Evolutionary conservation across 805 yeast genomes (phyloP).

Genomic region (Clavispora asparagi): DNA sequence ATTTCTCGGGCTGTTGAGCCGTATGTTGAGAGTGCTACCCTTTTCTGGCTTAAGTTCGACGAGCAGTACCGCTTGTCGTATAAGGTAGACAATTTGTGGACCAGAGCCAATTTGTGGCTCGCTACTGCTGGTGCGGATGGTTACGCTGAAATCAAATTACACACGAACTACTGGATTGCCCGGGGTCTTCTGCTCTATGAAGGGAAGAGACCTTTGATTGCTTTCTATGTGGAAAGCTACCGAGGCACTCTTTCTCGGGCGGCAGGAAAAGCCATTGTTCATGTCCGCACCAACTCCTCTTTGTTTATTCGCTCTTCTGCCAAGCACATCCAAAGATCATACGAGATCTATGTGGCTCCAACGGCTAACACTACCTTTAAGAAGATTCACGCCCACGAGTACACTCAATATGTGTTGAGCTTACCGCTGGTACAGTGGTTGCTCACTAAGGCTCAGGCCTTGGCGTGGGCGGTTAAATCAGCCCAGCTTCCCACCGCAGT

Average conservation of each 20-base stretch:
- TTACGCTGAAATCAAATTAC: background rate
- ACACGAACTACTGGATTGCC: background rate
- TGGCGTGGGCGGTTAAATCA: constrained; percentile 5
- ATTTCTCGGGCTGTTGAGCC: constrained; percentile 1
- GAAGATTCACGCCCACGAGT: background rate
- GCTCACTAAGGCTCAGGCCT: background rate
- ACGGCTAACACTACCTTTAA: background rate
- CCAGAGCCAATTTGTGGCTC: background rate
- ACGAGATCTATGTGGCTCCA: background rate
- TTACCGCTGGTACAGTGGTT: background rate
- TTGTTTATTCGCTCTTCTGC: background rate
- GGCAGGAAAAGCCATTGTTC: constrained; percentile 2
- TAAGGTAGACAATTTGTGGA: background rate
- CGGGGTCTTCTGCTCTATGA: constrained; percentile 1
- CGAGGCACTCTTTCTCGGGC: constrained; percentile 5
- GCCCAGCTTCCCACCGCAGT: constrained; percentile 3
- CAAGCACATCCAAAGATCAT: background rate
- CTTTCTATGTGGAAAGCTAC: constrained; percentile 8
- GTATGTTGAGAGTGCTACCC: background rate
- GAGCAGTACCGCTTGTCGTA: constrained; percentile 4
- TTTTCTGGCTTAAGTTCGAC: constrained; percentile 2
- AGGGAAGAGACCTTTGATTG: constrained; percentile 7
- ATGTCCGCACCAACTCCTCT: background rate
- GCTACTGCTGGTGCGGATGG: background rate
- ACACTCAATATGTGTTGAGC: background rate